These are phyloP conservation scores for Sporothrix brasiliensis DNA, from an alignment of 2,329 filamentous ascomycete genomes.

Conservation along the genomic window DNA sequence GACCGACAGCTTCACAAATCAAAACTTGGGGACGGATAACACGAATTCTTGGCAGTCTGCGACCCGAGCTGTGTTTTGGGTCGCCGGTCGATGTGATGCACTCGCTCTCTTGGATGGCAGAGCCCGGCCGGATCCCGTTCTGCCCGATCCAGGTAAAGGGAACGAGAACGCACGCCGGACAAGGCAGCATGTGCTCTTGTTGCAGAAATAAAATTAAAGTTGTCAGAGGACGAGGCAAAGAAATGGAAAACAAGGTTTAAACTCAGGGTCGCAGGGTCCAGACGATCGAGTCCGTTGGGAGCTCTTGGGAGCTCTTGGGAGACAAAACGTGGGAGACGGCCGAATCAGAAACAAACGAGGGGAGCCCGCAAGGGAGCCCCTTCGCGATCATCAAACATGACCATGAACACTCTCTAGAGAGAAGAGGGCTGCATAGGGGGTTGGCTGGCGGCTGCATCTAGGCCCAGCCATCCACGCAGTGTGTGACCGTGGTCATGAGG, in stretches of 20 bases:
- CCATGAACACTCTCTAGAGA: not conserved
- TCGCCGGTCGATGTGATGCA: not conserved
- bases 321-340: not conserved
- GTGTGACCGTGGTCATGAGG: not conserved
- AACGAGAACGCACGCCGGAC: not conserved
- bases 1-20: too few species aligned
- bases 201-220: slow-evolving; percentile 22
- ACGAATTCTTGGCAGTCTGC: slow-evolving; percentile 8
- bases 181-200: slow-evolving; percentile 9
- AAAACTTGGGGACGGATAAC: not conserved
- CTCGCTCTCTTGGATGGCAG: slow-evolving; percentile 2
- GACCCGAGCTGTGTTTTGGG: slow-evolving; percentile 8
- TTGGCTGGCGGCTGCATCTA: not conserved
- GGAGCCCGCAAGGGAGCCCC: slow-evolving; percentile 5
- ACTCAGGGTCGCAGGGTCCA: slow-evolving; percentile 1
- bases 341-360: slow-evolving; percentile 21
- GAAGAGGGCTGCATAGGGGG: not conserved
- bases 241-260: not conserved
- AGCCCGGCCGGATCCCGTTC: slow-evolving; percentile 14
- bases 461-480: slow-evolving; percentile 1
- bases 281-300: not conserved
- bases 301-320: not conserved
- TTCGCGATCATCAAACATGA: slow-evolving; percentile 25
- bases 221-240: not conserved
- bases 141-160: slow-evolving; percentile 19